These are phyloP conservation scores for Fusarium nygamai DNA, from an alignment of 2,329 filamentous ascomycete genomes.

Conservation along the genomic window DNA sequence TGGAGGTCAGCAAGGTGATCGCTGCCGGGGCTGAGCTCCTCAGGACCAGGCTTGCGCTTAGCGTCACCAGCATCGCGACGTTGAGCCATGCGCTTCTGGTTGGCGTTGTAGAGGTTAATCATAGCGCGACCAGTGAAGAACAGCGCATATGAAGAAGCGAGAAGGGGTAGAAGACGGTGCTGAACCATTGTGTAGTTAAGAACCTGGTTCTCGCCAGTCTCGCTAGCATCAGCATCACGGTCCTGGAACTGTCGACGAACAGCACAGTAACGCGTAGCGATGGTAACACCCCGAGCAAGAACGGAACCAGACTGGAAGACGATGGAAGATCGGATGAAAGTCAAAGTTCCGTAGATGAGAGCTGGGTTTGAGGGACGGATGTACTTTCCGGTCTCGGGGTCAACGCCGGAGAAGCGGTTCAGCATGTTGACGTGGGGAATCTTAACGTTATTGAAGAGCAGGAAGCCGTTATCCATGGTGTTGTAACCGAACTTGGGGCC, in stretches of 20 bases:
- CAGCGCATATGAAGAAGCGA: slow-evolving; percentile 80
- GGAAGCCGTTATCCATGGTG: slow-evolving; percentile 84
- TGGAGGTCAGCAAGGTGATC: slow-evolving; percentile 79
- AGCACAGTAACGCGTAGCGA: slow-evolving; percentile 78
- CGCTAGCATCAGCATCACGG: slow-evolving; percentile 68
- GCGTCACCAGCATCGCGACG: slow-evolving; percentile 52
- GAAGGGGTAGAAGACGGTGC: slow-evolving; percentile 74
- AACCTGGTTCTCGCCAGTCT: slow-evolving; percentile 75
- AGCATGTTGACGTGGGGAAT: slow-evolving; percentile 80
- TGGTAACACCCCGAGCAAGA: slow-evolving; percentile 79
- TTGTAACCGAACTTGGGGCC: slow-evolving; percentile 84
- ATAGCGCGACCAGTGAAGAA: slow-evolving; percentile 82
- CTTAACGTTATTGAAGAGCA: slow-evolving; percentile 78
- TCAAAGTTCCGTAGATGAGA: slow-evolving; percentile 79
- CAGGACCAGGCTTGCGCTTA: slow-evolving; percentile 70
- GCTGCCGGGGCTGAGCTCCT: slow-evolving; percentile 70
- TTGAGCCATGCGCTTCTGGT: slow-evolving; percentile 71
- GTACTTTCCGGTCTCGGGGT: slow-evolving; percentile 75
- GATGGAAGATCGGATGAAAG: slow-evolving; percentile 78
- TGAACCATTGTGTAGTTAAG: slow-evolving; percentile 86
- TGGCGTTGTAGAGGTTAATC: slow-evolving; percentile 78
- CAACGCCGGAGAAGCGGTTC: slow-evolving; percentile 74
- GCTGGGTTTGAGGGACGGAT: slow-evolving; percentile 72
- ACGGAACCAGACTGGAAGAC: slow-evolving; percentile 78
- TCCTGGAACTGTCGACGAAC: slow-evolving; percentile 84